Percentiles rank a stretch among this genome's conserved stretches.
These are phyloP conservation scores for Phlyctochytrium bullatum DNA, from an alignment of 192 early-diverging fungal genomes.

Conservation along the genomic window DNA sequence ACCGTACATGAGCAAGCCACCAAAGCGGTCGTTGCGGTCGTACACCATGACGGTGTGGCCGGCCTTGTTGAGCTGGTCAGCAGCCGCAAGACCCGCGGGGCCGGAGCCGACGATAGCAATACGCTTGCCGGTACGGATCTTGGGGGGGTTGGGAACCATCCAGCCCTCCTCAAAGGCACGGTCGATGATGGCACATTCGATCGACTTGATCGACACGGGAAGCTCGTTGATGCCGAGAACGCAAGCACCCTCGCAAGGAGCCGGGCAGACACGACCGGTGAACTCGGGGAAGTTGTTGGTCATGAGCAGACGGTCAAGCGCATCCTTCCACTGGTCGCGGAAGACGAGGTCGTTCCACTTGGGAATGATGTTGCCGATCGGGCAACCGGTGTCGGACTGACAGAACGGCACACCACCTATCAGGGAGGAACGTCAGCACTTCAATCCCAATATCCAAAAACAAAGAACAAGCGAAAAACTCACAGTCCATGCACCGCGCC, in stretches of 20 bases:
- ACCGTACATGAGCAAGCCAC: constrained; percentile 96
- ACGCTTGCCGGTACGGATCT: constrained; percentile 72
- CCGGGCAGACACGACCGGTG: constrained; percentile 97
- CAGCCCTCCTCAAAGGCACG: constrained; percentile 95
- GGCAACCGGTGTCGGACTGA: constrained; percentile 95
- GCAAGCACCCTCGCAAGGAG: constrained; percentile 96
- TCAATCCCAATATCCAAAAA: background rate
- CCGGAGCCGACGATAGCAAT: constrained; percentile 94
- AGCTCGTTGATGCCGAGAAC: constrained; percentile 91
- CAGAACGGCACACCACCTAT: constrained; percentile 94
- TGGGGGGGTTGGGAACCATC: constrained; percentile 87
- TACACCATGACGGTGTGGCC: constrained; percentile 95
- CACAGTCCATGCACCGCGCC: constrained; percentile 89
- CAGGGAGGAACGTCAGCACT: constrained; percentile 25
- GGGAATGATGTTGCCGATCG: constrained; percentile 98
- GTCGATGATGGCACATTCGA: constrained; percentile 98
- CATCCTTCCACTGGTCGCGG: constrained; percentile 94
- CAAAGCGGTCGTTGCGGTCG: constrained; percentile 94
- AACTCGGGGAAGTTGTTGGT: constrained; percentile 99
- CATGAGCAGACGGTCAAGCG: constrained; percentile 86
- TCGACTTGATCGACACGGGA: constrained; percentile 95
- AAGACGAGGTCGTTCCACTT: constrained; percentile 99
- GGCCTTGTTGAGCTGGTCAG: constrained; percentile 97
- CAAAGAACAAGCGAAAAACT: constrained; percentile 9
- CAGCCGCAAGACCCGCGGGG: constrained; percentile 91